These are phyloP conservation scores for Fusarium secorum DNA, from an alignment of 2,329 filamentous ascomycete species.

Conservation along the genomic window DNA sequence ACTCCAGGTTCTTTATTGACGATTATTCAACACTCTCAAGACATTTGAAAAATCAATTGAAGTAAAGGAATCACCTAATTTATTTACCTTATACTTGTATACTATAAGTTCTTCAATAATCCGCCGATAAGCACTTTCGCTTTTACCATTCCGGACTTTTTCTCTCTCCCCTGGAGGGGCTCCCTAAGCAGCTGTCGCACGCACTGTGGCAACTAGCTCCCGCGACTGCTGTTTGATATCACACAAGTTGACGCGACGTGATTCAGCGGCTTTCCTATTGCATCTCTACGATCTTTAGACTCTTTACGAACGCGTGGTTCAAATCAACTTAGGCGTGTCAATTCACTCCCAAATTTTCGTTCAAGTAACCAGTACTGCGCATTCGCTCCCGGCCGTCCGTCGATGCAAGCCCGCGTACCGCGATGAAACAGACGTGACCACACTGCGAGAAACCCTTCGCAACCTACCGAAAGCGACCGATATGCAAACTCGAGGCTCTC, in stretches of 20 bases:
- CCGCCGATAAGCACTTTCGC: background rate
- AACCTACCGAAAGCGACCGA: constrained; percentile 37
- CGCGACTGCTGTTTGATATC: constrained; percentile 39
- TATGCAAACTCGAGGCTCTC: constrained; percentile 41
- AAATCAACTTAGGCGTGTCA: background rate
- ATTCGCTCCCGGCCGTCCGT: constrained; percentile 4
- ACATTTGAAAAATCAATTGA: background rate
- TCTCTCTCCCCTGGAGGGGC: background rate
- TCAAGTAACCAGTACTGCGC: background rate
- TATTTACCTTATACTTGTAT: background rate
- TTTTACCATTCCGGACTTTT: background rate
- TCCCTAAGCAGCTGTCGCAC: constrained; percentile 30
- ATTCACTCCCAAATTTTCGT: background rate
- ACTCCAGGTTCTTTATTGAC: background rate
- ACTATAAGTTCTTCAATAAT: background rate
- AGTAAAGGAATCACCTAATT: background rate
- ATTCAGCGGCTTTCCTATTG: constrained; percentile 16
- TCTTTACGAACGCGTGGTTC: constrained; percentile 16
- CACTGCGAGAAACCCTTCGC: constrained; percentile 35
- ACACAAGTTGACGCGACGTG: constrained; percentile 39
- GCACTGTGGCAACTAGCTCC: constrained; percentile 43
- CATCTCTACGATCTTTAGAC: constrained; percentile 7
- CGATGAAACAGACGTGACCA: constrained; percentile 39
- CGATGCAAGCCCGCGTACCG: constrained; percentile 36
- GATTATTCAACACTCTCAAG: background rate